Conservation (phyloP, 805 yeast genomes). For the Saccharomycopsis sp. region DNA sequence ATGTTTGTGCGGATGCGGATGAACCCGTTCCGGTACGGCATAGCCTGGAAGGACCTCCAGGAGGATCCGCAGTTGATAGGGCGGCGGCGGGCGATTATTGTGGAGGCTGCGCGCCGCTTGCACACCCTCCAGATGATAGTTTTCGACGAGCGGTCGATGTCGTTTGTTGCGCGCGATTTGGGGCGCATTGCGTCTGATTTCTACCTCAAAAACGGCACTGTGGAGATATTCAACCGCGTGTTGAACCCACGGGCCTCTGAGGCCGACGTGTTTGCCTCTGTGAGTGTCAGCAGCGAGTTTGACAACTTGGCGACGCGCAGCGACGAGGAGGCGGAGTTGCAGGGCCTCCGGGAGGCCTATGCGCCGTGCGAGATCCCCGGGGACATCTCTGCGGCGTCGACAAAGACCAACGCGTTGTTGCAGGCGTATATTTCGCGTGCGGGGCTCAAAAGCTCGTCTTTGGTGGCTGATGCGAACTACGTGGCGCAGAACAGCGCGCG, state of each 20-base stretch:
- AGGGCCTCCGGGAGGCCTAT: conserved; percentile 47
- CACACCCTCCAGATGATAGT: conserved; percentile 89
- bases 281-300: conserved; percentile 90
- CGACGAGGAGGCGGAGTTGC: conserved; percentile 77
- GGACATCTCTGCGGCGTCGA: conserved; percentile 64
- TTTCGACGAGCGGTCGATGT: conserved; percentile 76
- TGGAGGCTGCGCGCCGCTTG: conserved; percentile 74
- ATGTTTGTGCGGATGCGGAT: conserved; percentile 90
- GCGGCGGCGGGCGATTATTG: conserved; percentile 67
- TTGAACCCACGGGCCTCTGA: conserved; percentile 82
- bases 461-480: conserved; percentile 80
- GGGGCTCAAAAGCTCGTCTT: conserved; percentile 65
- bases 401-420: conserved; percentile 78
- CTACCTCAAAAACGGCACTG: conserved; percentile 73
- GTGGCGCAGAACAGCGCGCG: conserved; percentile 95
- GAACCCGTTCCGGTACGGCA: conserved; percentile 88
- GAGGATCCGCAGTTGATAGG: conserved; percentile 77
- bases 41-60: conserved; percentile 77
- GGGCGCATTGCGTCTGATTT: conserved; percentile 96
- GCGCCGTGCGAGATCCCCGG: conserved; percentile 81
- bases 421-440: conserved; percentile 85
- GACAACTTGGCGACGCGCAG: conserved; percentile 83
- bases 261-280: conserved; percentile 83
- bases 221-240: conserved; percentile 84
- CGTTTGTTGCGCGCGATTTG: conserved; percentile 76